phyloP scores from a whole-genome alignment of 371 early-diverging fungal species.

The Apophysomyces trapeziformis region DNA sequence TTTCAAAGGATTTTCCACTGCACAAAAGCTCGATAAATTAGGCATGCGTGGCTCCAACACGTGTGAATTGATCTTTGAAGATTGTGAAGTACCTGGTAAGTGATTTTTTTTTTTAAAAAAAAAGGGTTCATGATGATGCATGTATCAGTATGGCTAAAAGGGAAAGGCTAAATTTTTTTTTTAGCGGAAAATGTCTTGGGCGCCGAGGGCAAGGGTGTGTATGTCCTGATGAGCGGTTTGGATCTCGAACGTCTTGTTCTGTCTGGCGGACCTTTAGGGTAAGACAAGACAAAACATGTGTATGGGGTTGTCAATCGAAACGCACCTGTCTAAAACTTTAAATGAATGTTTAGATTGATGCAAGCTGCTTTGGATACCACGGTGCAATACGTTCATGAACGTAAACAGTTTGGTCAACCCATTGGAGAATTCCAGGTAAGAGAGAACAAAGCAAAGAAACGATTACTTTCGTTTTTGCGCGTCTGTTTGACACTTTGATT shows the following conservation, averaged over 20 bases:
- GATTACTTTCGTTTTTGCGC: neutral
- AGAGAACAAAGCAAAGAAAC: conserved; percentile 4
- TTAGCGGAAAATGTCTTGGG: conserved; percentile 89
- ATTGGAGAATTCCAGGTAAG: conserved; percentile 90
- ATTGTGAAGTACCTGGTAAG: conserved; percentile 88
- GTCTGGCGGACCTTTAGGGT: conserved; percentile 93
- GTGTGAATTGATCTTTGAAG: conserved; percentile 94
- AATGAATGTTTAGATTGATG: conserved; percentile 68
- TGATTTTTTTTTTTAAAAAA: neutral
- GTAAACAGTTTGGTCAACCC: conserved; percentile 87
- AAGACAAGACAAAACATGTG: conserved; percentile 11
- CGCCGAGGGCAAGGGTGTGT: conserved; percentile 88
- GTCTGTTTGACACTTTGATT: neutral
- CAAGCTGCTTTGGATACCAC: conserved; percentile 86
- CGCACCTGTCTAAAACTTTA: no score
- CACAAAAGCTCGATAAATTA: conserved; percentile 93
- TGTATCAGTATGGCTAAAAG: neutral
- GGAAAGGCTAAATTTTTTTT: neutral
- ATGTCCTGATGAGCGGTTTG: conserved; percentile 96
- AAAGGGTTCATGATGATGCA: neutral
- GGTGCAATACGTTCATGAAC: conserved; percentile 87
- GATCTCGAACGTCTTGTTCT: conserved; percentile 94
- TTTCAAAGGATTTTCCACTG: conserved; percentile 87
- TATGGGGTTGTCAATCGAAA: no score
- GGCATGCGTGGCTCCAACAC: conserved; percentile 99